Evolutionary conservation across 2,329 filamentous ascomycete species (phyloP).

Genomic region (Endoconidiophora laricicola): DNA sequence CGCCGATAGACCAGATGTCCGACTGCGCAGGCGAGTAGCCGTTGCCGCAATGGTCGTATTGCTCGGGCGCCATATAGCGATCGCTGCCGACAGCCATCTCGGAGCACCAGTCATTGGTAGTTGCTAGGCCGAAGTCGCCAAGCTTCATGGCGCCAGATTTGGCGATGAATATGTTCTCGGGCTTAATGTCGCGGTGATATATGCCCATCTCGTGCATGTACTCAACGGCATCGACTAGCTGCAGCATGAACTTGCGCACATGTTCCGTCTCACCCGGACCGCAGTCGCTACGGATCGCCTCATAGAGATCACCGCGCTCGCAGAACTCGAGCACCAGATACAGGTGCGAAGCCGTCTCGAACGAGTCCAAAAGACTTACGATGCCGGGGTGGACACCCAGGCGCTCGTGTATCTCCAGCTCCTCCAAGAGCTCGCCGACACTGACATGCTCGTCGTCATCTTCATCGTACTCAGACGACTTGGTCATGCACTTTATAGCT

Average conservation of each 20-base stretch:
- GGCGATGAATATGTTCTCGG: conserved; percentile 94
- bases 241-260: conserved; percentile 91
- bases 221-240: conserved; percentile 76
- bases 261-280: conserved; percentile 91
- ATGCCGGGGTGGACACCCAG: conserved; percentile 76
- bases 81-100: conserved; percentile 93
- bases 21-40: conserved; percentile 89
- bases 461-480: conserved; percentile 33
- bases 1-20: conserved; percentile 93
- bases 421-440: conserved; percentile 41
- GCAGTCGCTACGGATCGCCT: conserved; percentile 78
- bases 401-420: conserved; percentile 61
- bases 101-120: conserved; percentile 74
- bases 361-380: conserved; percentile 79
- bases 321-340: conserved; percentile 95
- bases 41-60: conserved; percentile 73
- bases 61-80: conserved; percentile 97
- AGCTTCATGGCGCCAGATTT: conserved; percentile 83
- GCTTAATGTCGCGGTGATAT: conserved; percentile 97
- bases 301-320: conserved; percentile 86
- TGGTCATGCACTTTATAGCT: conserved; percentile 92
- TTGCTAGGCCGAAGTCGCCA: conserved; percentile 89
- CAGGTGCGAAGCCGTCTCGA: conserved; percentile 78
- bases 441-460: conserved; percentile 20
- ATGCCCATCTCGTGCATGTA: conserved; percentile 83